Evolutionary conservation across 2,329 filamentous ascomycete species (phyloP).

Genomic region (Trichophaea hybrida): DNA sequence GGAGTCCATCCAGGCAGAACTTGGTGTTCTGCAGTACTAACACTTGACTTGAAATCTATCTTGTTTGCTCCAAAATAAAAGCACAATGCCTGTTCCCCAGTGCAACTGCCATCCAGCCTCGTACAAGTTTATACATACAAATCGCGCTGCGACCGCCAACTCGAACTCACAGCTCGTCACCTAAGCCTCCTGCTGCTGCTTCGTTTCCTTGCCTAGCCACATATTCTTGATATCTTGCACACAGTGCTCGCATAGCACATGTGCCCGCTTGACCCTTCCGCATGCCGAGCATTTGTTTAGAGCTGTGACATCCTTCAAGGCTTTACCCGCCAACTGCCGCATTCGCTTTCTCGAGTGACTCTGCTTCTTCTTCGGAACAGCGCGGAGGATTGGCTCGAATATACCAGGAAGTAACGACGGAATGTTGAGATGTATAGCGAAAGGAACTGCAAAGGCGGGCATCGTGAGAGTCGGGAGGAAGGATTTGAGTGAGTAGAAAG

Average conservation of each 20-base stretch:
- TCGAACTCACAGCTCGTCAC: neutral
- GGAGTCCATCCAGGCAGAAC: neutral
- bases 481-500: slow-evolving; percentile 33
- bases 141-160: neutral
- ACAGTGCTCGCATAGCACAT: slow-evolving; percentile 77
- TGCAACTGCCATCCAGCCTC: neutral
- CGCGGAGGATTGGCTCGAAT: slow-evolving; percentile 71
- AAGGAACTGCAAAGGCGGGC: slow-evolving; percentile 45
- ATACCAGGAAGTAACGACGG: slow-evolving; percentile 62
- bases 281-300: slow-evolving; percentile 84
- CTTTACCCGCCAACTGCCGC: slow-evolving; percentile 91
- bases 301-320: slow-evolving; percentile 72
- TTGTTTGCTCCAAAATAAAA: neutral
- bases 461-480: slow-evolving; percentile 33
- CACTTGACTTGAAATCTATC: neutral
- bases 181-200: slow-evolving; percentile 3
- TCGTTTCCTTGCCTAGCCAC: slow-evolving; percentile 31
- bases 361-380: slow-evolving; percentile 97
- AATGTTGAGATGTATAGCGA: slow-evolving; percentile 44
- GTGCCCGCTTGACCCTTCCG: slow-evolving; percentile 73
- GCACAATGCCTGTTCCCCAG: neutral
- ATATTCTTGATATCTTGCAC: slow-evolving; percentile 45
- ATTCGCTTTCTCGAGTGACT: slow-evolving; percentile 91
- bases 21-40: neutral
- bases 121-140: neutral